A percentile compares a stretch with the other conserved stretches of the same genome.
Evolutionary conservation across 2,329 filamentous ascomycete genomes (phyloP).

Genomic region (Ambrosiella cleistominuta): DNA sequence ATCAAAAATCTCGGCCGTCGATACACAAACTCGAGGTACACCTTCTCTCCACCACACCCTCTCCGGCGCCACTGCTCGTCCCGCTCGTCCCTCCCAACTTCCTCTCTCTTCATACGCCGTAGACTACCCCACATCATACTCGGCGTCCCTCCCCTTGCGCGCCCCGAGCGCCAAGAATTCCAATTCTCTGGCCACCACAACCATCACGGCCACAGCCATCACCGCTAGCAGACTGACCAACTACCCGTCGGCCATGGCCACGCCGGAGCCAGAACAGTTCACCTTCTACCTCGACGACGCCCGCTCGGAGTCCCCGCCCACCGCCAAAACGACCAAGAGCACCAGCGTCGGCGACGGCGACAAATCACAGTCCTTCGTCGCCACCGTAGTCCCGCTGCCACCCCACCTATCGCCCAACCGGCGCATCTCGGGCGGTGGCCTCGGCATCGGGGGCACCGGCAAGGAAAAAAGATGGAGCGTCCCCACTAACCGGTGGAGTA

Average conservation of each 20-base stretch:
- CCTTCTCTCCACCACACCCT: slow-evolving; percentile 43
- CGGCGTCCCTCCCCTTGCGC: slow-evolving; percentile 3
- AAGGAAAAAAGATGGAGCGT: slow-evolving; percentile 8
- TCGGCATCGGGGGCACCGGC: background rate
- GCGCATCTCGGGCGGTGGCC: background rate
- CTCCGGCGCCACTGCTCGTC: too few species aligned
- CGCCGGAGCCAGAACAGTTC: slow-evolving; percentile 10
- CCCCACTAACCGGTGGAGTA: slow-evolving; percentile 13
- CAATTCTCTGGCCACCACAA: too few species aligned
- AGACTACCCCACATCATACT: background rate
- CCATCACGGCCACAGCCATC: background rate
- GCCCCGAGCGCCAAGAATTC: background rate
- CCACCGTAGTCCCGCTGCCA: background rate
- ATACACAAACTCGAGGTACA: slow-evolving; percentile 55
- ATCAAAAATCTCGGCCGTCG: slow-evolving; percentile 44
- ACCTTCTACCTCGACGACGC: slow-evolving; percentile 9
- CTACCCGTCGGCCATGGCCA: background rate
- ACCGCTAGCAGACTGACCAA: background rate
- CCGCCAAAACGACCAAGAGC: background rate
- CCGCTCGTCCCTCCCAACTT: too few species aligned
- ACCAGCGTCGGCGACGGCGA: background rate
- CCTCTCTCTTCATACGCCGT: background rate
- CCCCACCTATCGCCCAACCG: background rate
- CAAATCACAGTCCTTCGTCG: background rate
- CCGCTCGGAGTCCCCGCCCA: background rate